phyloP scores from a whole-genome alignment of 2,329 filamentous ascomycete species.

The Penicillium occitanis region DNA sequence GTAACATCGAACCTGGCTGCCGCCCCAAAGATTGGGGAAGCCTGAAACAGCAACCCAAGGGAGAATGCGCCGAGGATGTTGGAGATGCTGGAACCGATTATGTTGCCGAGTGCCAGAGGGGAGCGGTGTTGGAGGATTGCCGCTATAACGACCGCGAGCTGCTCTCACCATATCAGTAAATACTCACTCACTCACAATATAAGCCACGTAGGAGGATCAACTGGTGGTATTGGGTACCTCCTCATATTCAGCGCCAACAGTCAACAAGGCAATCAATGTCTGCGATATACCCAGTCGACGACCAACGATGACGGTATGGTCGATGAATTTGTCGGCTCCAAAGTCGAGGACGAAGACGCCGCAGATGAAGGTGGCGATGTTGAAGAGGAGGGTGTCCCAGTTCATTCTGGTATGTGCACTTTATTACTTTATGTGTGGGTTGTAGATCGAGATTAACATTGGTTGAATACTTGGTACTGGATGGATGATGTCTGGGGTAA shows the following conservation, averaged over 20 bases:
- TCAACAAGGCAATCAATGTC: constrained; percentile 53
- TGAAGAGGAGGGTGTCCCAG: constrained; percentile 41
- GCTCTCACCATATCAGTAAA: not conserved
- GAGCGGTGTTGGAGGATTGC: constrained; percentile 49
- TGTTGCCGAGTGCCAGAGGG: constrained; percentile 55
- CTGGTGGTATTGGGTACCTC: constrained; percentile 40
- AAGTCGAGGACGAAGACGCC: constrained; percentile 53
- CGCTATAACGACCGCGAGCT: constrained; percentile 53
- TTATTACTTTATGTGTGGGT: not conserved
- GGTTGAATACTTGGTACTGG: not conserved
- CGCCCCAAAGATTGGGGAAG: constrained; percentile 24
- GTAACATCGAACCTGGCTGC: constrained; percentile 48
- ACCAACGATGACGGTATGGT: constrained; percentile 52
- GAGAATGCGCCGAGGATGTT: constrained; percentile 59
- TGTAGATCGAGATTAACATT: not conserved
- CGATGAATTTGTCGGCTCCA: constrained; percentile 55
- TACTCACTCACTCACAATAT: not conserved
- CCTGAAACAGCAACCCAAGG: constrained; percentile 50
- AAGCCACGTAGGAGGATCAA: no score
- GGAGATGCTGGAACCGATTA: constrained; percentile 56
- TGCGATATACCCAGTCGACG: constrained; percentile 47
- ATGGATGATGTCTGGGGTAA: not conserved
- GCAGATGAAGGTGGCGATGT: constrained; percentile 38
- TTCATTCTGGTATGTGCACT: constrained; percentile 26
- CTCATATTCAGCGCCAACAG: constrained; percentile 57